phyloP scores from a whole-genome alignment of 2,329 filamentous ascomycete species.

The Colletotrichum godetiae region DNA sequence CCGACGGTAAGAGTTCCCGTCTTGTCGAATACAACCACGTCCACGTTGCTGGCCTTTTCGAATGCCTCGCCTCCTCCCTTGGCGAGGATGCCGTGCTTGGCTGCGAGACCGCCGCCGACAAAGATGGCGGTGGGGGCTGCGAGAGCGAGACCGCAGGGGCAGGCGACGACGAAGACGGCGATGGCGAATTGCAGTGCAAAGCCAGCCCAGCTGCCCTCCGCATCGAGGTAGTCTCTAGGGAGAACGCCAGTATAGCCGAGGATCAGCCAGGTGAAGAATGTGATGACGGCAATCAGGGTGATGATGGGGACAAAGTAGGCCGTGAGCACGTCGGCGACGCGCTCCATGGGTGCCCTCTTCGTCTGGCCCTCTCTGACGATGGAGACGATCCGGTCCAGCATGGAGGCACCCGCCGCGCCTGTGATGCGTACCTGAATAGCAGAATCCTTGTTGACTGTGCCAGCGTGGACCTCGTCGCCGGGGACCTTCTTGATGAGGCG shows the following conservation, averaged over 20 bases:
- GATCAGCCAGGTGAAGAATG: conserved; percentile 78
- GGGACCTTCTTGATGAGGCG: conserved; percentile 70
- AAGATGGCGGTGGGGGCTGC: conserved; percentile 90
- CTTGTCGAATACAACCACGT: conserved; percentile 89
- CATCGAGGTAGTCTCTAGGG: conserved; percentile 66
- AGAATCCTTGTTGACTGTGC: conserved; percentile 78
- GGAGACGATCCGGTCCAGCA: conserved; percentile 84
- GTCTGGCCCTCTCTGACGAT: conserved; percentile 83
- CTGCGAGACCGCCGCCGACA: conserved; percentile 83
- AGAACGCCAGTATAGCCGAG: conserved; percentile 70
- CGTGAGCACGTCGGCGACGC: conserved; percentile 78
- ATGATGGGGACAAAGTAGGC: conserved; percentile 82
- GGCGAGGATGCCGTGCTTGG: conserved; percentile 82
- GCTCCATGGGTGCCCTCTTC: conserved; percentile 79
- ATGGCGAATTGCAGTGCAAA: conserved; percentile 88
- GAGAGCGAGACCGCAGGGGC: conserved; percentile 84
- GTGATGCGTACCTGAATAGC: conserved; percentile 73
- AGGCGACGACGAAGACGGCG: conserved; percentile 87
- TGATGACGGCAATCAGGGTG: conserved; percentile 74
- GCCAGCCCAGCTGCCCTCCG: conserved; percentile 73
- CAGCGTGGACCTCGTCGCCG: conserved; percentile 76
- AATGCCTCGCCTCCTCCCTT: conserved; percentile 89
- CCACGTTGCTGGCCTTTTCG: conserved; percentile 82
- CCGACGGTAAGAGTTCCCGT: conserved; percentile 84
- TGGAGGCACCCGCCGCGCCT: conserved; percentile 74